phyloP scores from a whole-genome alignment of 2,329 filamentous ascomycete genomes.

The Aspergillus pseudonomiae region DNA sequence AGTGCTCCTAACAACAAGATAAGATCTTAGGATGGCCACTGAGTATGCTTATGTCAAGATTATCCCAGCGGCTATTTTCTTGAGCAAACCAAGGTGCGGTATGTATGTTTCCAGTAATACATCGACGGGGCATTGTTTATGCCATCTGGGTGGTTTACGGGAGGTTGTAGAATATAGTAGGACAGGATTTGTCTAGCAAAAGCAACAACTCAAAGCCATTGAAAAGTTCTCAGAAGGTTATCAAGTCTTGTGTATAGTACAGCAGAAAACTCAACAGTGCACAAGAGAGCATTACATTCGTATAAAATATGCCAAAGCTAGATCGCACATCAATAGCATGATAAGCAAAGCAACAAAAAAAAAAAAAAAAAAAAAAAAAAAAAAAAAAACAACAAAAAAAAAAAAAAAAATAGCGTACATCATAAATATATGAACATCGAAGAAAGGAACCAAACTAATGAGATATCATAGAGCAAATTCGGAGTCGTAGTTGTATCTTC shows the following conservation, averaged over 20 bases:
- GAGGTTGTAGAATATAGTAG: not conserved
- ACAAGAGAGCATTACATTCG: not conserved
- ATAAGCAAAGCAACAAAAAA: not conserved
- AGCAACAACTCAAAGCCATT: not conserved
- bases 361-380: not conserved
- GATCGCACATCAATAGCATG: not conserved
- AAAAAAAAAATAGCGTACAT: not conserved
- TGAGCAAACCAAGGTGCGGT: not conserved
- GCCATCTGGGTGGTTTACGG: not conserved
- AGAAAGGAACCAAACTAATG: not conserved
- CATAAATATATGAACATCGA: not conserved
- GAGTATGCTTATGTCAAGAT: not conserved
- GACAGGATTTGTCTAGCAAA: not conserved
- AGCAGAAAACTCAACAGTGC: not conserved
- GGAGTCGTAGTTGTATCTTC: not conserved
- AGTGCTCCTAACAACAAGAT: too few species aligned
- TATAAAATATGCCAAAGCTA: not conserved
- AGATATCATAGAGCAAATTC: not conserved
- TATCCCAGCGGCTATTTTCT: not conserved
- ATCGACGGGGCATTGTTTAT: not conserved
- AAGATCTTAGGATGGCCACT: too few species aligned
- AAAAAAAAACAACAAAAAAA: not conserved
- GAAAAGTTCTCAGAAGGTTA: not conserved
- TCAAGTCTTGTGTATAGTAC: not conserved
- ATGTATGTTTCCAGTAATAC: not conserved